A percentile compares a stretch with the other conserved stretches of the same genome.
Evolutionary conservation across 2,329 filamentous ascomycete genomes (phyloP).

Genomic region (Tolypocladium pustulatum): DNA sequence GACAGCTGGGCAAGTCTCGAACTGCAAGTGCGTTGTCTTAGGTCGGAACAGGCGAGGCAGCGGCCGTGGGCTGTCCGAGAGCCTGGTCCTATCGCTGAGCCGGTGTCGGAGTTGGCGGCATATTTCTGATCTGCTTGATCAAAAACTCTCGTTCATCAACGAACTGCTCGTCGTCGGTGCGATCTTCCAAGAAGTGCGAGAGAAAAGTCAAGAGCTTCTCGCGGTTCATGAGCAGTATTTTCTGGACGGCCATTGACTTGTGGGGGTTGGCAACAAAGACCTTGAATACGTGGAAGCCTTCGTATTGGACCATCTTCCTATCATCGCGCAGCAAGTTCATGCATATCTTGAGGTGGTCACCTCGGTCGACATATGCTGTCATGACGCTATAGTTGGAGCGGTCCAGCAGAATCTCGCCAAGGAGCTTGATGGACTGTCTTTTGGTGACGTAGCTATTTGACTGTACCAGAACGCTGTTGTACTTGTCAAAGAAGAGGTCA

Average conservation of each 20-base stretch:
- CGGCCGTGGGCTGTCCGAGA: not conserved
- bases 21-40: not conserved
- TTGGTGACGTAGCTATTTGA: constrained; percentile 97
- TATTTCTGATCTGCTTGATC: constrained; percentile 79
- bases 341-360: constrained; percentile 93
- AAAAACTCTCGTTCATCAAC: constrained; percentile 96
- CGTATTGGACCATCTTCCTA: constrained; percentile 98
- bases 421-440: constrained; percentile 91
- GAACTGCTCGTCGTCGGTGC: constrained; percentile 96
- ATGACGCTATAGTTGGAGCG: constrained; percentile 96
- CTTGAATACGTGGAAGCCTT: constrained; percentile 99
- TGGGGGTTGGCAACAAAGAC: constrained; percentile 98
- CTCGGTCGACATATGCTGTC: constrained; percentile 91
- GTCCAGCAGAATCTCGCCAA: constrained; percentile 90
- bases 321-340: constrained; percentile 97
- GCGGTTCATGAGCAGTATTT: constrained; percentile 92
- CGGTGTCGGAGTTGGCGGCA: constrained; percentile 47
- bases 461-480: constrained; percentile 79
- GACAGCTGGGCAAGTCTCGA: not conserved
- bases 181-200: constrained; percentile 83
- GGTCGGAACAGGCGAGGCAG: not conserved
- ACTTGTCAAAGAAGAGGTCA: constrained; percentile 82
- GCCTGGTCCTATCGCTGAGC: constrained; percentile 29
- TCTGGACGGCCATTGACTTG: constrained; percentile 92
- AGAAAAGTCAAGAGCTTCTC: constrained; percentile 84